Percentiles rank a stretch among this genome's conserved stretches.
These are phyloP conservation scores for Phytophthora citrophthora DNA, from an alignment of 352 stramenopile species.

Conservation along the genomic window DNA sequence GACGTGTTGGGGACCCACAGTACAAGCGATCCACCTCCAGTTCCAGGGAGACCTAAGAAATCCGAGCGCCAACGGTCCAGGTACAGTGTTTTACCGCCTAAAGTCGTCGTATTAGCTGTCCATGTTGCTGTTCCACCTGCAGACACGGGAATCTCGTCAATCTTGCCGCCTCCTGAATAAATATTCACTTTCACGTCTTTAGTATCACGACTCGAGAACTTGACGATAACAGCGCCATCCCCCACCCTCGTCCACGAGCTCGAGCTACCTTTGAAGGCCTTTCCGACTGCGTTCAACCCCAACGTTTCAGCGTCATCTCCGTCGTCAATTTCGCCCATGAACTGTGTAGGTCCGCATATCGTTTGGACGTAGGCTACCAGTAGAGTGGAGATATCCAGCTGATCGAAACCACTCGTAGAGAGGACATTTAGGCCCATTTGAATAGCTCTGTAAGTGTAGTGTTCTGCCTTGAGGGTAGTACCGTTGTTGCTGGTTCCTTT, in stretches of 20 bases:
- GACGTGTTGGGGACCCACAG: conserved; percentile 51
- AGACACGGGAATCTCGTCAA: conserved; percentile 36
- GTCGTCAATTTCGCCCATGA: conserved; percentile 15
- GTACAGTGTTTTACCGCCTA: conserved; percentile 67
- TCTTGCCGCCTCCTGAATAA: conserved; percentile 33
- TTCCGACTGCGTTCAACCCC: conserved; percentile 38
- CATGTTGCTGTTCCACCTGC: conserved; percentile 34
- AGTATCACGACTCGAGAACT: conserved; percentile 24
- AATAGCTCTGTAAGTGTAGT: conserved; percentile 44
- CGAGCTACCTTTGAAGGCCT: conserved; percentile 44
- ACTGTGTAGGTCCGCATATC: conserved; percentile 53
- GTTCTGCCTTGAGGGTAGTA: conserved; percentile 27
- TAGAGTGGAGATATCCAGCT: conserved; percentile 41
- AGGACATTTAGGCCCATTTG: conserved; percentile 43
- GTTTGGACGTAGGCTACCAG: conserved; percentile 49
- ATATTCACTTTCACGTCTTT: conserved; percentile 48
- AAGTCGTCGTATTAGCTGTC: conserved; percentile 24
- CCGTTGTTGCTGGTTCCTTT: conserved; percentile 33
- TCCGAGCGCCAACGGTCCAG: conserved; percentile 59
- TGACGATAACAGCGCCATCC: conserved; percentile 18
- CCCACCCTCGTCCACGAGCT: conserved; percentile 37
- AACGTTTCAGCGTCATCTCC: conserved; percentile 37
- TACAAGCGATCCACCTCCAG: conserved; percentile 58
- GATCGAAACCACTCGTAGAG: conserved; percentile 42
- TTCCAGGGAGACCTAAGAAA: conserved; percentile 53